Conservation (phyloP, 2,329 filamentous ascomycete genomes). For the Periconia macrospinosa region DNA sequence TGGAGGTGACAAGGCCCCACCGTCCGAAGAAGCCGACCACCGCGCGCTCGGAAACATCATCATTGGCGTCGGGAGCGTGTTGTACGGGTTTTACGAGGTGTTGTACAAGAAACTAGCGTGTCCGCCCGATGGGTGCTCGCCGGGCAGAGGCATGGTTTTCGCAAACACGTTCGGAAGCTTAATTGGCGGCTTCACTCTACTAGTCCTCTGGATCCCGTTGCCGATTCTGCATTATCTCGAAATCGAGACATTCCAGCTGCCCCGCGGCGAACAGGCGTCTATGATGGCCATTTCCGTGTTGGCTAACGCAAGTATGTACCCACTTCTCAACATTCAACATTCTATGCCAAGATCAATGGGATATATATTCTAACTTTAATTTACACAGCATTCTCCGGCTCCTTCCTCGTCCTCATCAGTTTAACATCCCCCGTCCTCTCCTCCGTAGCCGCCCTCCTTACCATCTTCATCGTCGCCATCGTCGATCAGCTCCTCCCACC, state of each 20-base stretch:
- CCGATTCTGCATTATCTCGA: slow-evolving; percentile 79
- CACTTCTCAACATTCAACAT: slow-evolving; percentile 1
- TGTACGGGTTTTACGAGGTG: slow-evolving; percentile 97
- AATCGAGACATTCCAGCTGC: slow-evolving; percentile 81
- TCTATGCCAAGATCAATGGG: no score
- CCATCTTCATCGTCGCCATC: slow-evolving; percentile 94
- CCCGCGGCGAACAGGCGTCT: slow-evolving; percentile 74
- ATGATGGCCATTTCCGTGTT: slow-evolving; percentile 79
- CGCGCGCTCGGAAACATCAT: slow-evolving; percentile 84
- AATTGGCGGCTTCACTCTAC: slow-evolving; percentile 83
- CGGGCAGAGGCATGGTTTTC: slow-evolving; percentile 91
- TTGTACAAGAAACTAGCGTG: slow-evolving; percentile 93
- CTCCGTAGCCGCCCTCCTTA: slow-evolving; percentile 88
- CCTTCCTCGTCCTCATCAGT: slow-evolving; percentile 89
- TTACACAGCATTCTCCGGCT: slow-evolving; percentile 73
- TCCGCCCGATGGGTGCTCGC: slow-evolving; percentile 82
- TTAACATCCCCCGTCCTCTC: slow-evolving; percentile 90
- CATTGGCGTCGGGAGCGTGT: slow-evolving; percentile 85
- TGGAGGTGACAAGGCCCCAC: slow-evolving; percentile 51
- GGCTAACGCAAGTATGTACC: slow-evolving; percentile 74
- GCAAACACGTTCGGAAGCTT: slow-evolving; percentile 88
- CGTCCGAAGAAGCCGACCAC: slow-evolving; percentile 61
- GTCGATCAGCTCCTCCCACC: slow-evolving; percentile 82
- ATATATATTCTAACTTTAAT: slow-evolving; percentile 8
- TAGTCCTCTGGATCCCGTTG: slow-evolving; percentile 88